Conservation (phyloP, 768 basidiomycete genomes). For the Lenzites betulinus region DNA sequence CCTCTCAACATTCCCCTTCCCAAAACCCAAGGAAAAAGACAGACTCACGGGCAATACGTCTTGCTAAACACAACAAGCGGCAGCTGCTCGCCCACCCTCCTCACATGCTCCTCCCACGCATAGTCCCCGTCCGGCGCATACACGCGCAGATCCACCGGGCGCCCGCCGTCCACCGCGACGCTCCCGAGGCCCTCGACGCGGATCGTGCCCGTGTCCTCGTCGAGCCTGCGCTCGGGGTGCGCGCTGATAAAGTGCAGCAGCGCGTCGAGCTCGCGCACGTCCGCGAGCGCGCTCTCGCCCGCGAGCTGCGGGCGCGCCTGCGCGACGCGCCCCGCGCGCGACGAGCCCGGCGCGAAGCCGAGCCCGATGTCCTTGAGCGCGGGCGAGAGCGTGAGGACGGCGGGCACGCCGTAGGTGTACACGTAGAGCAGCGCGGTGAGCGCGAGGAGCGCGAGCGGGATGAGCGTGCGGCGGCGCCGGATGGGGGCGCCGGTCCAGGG, state of each 20-base stretch:
- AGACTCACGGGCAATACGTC: constrained; percentile 74
- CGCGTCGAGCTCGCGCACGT: constrained; percentile 65
- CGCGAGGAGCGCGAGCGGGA: constrained; percentile 40
- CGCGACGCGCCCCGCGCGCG: constrained; percentile 34
- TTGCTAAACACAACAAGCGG: constrained; percentile 85
- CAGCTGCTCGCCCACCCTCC: constrained; percentile 46
- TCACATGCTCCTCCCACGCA: constrained; percentile 48
- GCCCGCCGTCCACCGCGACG: constrained; percentile 46
- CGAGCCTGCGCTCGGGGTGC: constrained; percentile 43
- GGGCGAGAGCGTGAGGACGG: constrained; percentile 36
- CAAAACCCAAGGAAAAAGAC: too few species aligned
- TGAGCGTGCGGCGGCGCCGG: constrained; percentile 47
- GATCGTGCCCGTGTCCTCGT: constrained; percentile 26
- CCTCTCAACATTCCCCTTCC: too few species aligned
- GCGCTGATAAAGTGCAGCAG: constrained; percentile 67
- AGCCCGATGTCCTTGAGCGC: constrained; percentile 29
- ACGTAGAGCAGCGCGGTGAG: constrained; percentile 42
- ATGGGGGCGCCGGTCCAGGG: constrained; percentile 23
- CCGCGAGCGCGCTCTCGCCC: constrained; percentile 11
- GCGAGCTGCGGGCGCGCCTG: constrained; percentile 29
- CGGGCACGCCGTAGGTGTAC: constrained; percentile 46
- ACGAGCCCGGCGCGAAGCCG: constrained; percentile 38
- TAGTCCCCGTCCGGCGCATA: constrained; percentile 53
- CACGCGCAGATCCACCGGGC: constrained; percentile 50
- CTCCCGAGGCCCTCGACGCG: constrained; percentile 28